Evolutionary conservation across 495 filamentous ascomycete species (phyloP).

Genomic region (Penicillium coprophilum): DNA sequence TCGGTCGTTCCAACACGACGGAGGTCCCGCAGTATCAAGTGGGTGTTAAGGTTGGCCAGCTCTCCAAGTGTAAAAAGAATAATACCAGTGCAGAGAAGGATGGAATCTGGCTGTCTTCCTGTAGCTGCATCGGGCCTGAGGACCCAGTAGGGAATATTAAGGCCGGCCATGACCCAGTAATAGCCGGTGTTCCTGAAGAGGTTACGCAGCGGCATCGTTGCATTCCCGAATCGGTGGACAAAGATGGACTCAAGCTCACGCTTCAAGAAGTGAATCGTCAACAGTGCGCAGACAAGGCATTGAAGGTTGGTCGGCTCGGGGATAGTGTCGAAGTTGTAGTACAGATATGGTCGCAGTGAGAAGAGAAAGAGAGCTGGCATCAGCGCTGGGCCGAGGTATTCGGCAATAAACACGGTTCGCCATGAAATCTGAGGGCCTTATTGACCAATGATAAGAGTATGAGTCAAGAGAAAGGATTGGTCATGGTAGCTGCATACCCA

Average conservation of each 20-base stretch:
- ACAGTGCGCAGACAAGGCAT: slow-evolving; percentile 65
- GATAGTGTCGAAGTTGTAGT: slow-evolving; percentile 56
- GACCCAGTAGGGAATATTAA: slow-evolving; percentile 80
- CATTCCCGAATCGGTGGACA: slow-evolving; percentile 90
- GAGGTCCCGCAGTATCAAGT: slow-evolving; percentile 71
- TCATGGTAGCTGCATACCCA: too few relatives aligned
- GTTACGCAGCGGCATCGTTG: slow-evolving; percentile 85
- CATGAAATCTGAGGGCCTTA: slow-evolving; percentile 87
- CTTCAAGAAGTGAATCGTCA: slow-evolving; percentile 86
- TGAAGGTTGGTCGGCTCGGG: slow-evolving; percentile 62
- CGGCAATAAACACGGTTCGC: slow-evolving; percentile 90
- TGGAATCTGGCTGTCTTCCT: neutral
- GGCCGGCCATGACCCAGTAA: slow-evolving; percentile 82
- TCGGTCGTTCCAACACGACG: slow-evolving; percentile 76
- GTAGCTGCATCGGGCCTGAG: slow-evolving; percentile 68
- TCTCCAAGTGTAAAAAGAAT: slow-evolving; percentile 74
- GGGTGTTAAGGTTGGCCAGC: slow-evolving; percentile 73
- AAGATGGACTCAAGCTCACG: slow-evolving; percentile 92
- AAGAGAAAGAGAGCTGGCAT: slow-evolving; percentile 75
- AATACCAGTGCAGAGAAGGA: slow-evolving; percentile 60
- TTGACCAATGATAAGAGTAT: too few relatives aligned
- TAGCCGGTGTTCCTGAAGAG: slow-evolving; percentile 89
- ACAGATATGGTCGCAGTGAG: slow-evolving; percentile 70
- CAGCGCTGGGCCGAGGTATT: slow-evolving; percentile 89
- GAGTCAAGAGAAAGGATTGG: too few relatives aligned